phyloP scores from a whole-genome alignment of 1,139 yeast genomes.

The Saccharomyces uvarum region DNA sequence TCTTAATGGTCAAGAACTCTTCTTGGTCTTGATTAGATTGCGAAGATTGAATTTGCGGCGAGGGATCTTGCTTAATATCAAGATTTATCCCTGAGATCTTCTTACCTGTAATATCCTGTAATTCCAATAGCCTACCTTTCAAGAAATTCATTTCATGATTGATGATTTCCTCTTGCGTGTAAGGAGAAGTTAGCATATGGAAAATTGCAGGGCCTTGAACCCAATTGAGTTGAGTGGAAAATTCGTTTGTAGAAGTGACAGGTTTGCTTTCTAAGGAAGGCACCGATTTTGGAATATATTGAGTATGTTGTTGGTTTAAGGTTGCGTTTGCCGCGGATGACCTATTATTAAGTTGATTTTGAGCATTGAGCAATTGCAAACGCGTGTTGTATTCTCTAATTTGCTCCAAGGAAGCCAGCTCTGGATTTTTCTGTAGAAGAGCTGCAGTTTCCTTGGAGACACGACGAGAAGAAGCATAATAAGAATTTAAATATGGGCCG shows the following conservation, averaged over 20 bases:
- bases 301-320: conserved; percentile 8
- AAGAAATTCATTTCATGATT: conserved; percentile 26
- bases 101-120: conserved; percentile 27
- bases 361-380: conserved; percentile 19
- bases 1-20: neutral
- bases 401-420: conserved; percentile 25
- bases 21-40: neutral
- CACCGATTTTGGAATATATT: conserved; percentile 21
- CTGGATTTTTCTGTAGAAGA: conserved; percentile 16
- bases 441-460: conserved; percentile 9
- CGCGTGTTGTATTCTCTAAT: conserved; percentile 26
- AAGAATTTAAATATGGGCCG: conserved; percentile 4
- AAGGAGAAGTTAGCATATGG: conserved; percentile 22
- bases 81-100: conserved; percentile 16
- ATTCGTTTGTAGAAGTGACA: conserved; percentile 17
- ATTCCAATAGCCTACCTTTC: conserved; percentile 23
- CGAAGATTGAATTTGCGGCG: neutral
- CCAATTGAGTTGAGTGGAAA: conserved; percentile 20
- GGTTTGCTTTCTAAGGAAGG: conserved; percentile 19
- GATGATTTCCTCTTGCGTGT: conserved; percentile 22
- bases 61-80: neutral
- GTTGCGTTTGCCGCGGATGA: neutral
- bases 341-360: conserved; percentile 11
- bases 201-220: conserved; percentile 31
- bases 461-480: conserved; percentile 2